These are phyloP conservation scores for Mycena pura DNA, from an alignment of 768 basidiomycete genomes.

Conservation along the genomic window DNA sequence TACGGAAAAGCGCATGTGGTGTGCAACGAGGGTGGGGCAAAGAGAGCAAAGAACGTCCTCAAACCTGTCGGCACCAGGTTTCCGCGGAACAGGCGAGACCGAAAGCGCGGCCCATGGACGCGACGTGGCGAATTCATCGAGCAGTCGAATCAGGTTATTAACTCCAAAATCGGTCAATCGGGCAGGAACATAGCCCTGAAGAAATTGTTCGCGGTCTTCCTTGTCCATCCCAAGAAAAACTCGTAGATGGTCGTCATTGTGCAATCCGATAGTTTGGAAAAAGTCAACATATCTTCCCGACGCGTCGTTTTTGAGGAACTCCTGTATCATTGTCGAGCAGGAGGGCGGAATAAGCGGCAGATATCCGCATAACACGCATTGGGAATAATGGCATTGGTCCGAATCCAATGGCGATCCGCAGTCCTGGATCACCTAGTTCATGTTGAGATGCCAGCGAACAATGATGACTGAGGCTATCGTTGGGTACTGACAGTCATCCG, in stretches of 20 bases:
- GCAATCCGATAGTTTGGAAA: neutral
- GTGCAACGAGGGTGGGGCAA: neutral
- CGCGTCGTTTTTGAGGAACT: neutral
- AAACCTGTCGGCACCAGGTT: neutral
- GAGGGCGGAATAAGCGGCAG: neutral
- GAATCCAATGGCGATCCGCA: neutral
- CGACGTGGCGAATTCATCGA: neutral
- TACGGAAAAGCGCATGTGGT: neutral
- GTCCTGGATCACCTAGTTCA: no score
- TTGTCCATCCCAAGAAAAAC: neutral
- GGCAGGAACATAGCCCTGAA: neutral
- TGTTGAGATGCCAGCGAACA: neutral
- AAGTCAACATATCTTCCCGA: neutral
- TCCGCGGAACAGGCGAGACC: neutral
- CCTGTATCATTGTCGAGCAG: neutral
- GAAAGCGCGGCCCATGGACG: neutral
- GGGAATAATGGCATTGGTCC: neutral
- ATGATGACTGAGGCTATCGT: no score
- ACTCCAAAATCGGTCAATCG: neutral
- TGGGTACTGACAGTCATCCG: no score
- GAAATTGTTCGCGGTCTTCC: neutral
- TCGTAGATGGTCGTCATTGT: neutral
- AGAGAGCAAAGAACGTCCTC: neutral
- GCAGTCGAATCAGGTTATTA: neutral
- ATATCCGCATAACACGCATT: neutral